These are phyloP conservation scores for Sphaerulina vaccinii DNA, from an alignment of 2,329 filamentous ascomycete genomes.

Conservation along the genomic window DNA sequence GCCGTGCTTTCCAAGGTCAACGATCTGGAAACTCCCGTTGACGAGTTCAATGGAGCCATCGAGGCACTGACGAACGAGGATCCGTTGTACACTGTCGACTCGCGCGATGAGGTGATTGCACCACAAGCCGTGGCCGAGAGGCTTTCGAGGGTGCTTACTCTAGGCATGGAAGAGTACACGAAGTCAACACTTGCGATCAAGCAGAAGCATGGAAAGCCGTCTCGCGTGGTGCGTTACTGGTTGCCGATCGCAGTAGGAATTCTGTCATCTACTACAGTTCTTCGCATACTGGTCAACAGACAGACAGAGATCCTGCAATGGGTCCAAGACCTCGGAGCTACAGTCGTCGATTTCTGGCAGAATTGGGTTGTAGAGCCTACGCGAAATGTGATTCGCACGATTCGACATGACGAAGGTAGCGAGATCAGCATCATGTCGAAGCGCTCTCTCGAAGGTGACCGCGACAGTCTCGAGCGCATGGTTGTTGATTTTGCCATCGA, in stretches of 20 bases:
- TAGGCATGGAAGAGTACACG: constrained; percentile 67
- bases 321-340: constrained; percentile 75
- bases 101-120: constrained; percentile 28
- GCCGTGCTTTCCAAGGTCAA: constrained; percentile 74
- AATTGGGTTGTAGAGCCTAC: constrained; percentile 94
- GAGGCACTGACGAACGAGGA: constrained; percentile 56
- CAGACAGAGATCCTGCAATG: constrained; percentile 76
- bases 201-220: constrained; percentile 70
- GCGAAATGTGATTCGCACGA: constrained; percentile 81
- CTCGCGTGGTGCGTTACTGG: constrained; percentile 80
- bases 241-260: constrained; percentile 69
- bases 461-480: constrained; percentile 93
- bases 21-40: constrained; percentile 55
- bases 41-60: constrained; percentile 57
- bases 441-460: constrained; percentile 83
- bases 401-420: constrained; percentile 86
- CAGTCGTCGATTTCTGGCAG: constrained; percentile 83
- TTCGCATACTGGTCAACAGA: constrained; percentile 72
- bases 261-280: constrained; percentile 81
- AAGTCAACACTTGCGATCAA: constrained; percentile 57
- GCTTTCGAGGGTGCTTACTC: constrained; percentile 66
- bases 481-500: constrained; percentile 93
- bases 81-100: constrained; percentile 45
- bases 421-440: constrained; percentile 97
- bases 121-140: constrained; percentile 63